phyloP scores from a whole-genome alignment of 768 basidiomycete species.

The Pholiota conissans region DNA sequence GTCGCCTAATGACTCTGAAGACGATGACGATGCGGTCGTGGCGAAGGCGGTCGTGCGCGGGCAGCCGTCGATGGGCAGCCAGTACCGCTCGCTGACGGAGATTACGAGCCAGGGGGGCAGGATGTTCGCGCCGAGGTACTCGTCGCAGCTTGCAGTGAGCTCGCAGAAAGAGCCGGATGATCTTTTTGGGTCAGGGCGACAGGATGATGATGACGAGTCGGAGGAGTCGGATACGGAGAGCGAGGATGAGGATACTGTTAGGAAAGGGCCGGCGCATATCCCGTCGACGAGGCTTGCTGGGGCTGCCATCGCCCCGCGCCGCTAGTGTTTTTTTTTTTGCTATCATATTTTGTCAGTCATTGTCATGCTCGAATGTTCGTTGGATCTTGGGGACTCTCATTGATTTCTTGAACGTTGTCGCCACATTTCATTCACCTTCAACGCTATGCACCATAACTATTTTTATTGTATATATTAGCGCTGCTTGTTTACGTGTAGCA shows the following conservation, averaged over 20 bases:
- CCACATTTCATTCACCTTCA: too few relatives aligned
- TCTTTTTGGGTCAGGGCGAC: conserved; percentile 35
- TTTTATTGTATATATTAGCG: conserved; percentile 6
- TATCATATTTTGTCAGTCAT: background rate
- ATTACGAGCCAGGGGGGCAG: conserved; percentile 41
- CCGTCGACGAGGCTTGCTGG: conserved; percentile 60
- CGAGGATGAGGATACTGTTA: conserved; percentile 43
- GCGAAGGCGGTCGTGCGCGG: conserved; percentile 27
- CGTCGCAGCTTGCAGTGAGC: conserved; percentile 25
- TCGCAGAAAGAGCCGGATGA: conserved; percentile 27
- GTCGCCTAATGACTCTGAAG: conserved; percentile 39
- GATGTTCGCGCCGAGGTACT: conserved; percentile 32
- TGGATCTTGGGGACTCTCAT: background rate
- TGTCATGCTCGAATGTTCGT: background rate
- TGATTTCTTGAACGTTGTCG: background rate
- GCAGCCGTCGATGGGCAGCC: conserved; percentile 6
- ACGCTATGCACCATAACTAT: conserved; percentile 1
- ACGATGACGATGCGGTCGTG: conserved; percentile 36
- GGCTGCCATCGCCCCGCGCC: conserved; percentile 10
- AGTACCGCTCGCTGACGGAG: conserved; percentile 48
- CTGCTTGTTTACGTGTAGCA: conserved; percentile 3
- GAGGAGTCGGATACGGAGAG: conserved; percentile 47
- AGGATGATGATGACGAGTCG: conserved; percentile 34
- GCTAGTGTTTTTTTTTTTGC: conserved; percentile 10
- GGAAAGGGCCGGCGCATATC: conserved; percentile 56